Base-by-base conservation (phyloP, 768 basidiomycete species). In the Favolaschia claudopus region DNA sequence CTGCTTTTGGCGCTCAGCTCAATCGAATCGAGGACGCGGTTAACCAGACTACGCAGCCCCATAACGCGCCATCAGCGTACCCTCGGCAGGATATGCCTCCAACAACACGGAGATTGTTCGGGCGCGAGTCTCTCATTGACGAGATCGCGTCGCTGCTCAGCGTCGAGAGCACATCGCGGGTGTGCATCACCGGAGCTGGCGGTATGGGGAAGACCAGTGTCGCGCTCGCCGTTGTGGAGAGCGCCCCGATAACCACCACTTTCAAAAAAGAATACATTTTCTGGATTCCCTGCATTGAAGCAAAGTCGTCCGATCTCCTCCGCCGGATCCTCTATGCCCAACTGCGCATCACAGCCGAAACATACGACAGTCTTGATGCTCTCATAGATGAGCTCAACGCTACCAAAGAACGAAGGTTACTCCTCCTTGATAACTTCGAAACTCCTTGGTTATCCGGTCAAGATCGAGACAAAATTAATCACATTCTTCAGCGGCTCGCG, bases 401-500 rank as follows among this genome's bases (percentile, higher is more conserved):
- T 25, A 58, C 67, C 9, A 62, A 58, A n/a, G 63, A 66, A 4
- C 70, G 67, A 8, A 58, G 72, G 8, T 39, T 79, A 19, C 29
- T 80, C 20, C 55, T 79, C 22, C 64, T 80, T 9, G 77, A 79
- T 51, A 76, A 79, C 49, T 77, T 80, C 49, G 79, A 80, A 66
- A 76, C 77, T 6, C 69, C 74, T 6, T 77, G 76, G 77, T 31
- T 58, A 8, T 58, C 44, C 8, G 68, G 75, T 53, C 63, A 55
- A 5, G 57, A 51, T 20, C 69, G 62, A 49, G 59, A 49, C 13
- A 55, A 65, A 20, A 65, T 77, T 29, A 62, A 68, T 24, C 55
- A 60, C 27, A 56, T 75, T 14, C 59, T 77, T n/a, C 38, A 59
- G 25, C 55, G 57, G n/a, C 52, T 77, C 7, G 65, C 65, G 7